Evolutionary conservation across 1,284 basidiomycete species (phyloP), one percentile per base, ranked within the genome.

Genomic region (Puccinia triticina): DNA sequence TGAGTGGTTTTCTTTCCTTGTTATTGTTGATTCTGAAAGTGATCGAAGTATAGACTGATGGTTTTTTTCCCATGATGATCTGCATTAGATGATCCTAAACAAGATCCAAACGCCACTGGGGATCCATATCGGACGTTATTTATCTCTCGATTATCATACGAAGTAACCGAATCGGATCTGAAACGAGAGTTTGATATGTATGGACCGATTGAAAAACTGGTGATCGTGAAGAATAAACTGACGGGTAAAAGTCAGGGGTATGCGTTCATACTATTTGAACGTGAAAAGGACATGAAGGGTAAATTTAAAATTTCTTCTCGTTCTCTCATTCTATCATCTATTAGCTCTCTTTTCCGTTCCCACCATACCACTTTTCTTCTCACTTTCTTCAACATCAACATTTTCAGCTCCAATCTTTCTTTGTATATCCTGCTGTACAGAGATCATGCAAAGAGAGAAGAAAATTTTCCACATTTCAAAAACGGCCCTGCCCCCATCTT

Each of bases 211-310:
- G 94, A 97, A 88, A 90, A 92, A 82, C 92, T 98, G 85, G 90
- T 93, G 79, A 93, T 99, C 77, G 95, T 99, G 16, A 83, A 80
- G 40, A 84, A 85, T 55, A 92, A 93, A 87, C 79, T 78, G 48
- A 93, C 95, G 85, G 92, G 91, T 73, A 93, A 94, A 84, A 92
- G 92, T 86, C 90, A 93, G 84, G 95, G 95, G 26, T 99, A 98
- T 87, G 97, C 96, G 23, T 99, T 99, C 88, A 90, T 99, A 83
- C 94, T 98, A 10, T 99, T 95, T 86, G 97, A 99, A 87, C 91
- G 96, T 37, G 97, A 99, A 88, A 91, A 95, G 83, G 97, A 99
- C 87, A 99, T 99, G 97, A 98, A 98, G 91, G 94, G 95, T 95
- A 85, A 86, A 88, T 87, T 75, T 53, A 64, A 55, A 29, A 29